phyloP scores from a whole-genome alignment of 2,329 filamentous ascomycete species.

The Colletotrichum lupini region DNA sequence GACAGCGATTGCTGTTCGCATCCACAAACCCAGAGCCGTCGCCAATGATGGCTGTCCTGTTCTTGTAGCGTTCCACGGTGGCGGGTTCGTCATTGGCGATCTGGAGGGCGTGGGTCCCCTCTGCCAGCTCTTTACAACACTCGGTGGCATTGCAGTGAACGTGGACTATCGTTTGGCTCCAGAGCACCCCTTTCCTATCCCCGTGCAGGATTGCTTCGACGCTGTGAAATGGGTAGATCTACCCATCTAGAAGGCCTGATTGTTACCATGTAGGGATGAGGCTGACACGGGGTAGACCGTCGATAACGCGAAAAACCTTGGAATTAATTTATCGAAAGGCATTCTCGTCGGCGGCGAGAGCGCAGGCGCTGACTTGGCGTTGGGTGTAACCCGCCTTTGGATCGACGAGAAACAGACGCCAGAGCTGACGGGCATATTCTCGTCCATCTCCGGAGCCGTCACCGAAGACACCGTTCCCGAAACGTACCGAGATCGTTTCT shows the following conservation, averaged over 20 bases:
- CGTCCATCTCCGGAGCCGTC: slow-evolving; percentile 38
- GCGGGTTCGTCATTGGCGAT: slow-evolving; percentile 42
- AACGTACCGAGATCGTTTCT: slow-evolving; percentile 42
- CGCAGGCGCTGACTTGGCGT: slow-evolving; percentile 43
- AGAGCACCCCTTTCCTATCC: slow-evolving; percentile 43
- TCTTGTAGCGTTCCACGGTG: slow-evolving; percentile 43
- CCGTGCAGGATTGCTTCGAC: slow-evolving; percentile 43
- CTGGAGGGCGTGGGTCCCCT: slow-evolving; percentile 40
- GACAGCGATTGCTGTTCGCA: slow-evolving; percentile 35
- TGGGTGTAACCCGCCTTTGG: slow-evolving; percentile 40
- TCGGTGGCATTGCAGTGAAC: slow-evolving; percentile 43
- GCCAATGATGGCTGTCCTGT: slow-evolving; percentile 38
- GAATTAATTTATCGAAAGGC: slow-evolving; percentile 41
- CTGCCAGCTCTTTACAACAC: slow-evolving; percentile 40
- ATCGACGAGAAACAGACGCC: slow-evolving; percentile 34
- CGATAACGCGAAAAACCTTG: slow-evolving; percentile 36
- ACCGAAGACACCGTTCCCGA: slow-evolving; percentile 40
- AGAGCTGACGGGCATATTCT: slow-evolving; percentile 43
- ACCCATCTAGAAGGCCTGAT: background rate
- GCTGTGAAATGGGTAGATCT: slow-evolving; percentile 40
- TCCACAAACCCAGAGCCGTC: slow-evolving; percentile 38
- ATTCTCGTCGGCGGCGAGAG: slow-evolving; percentile 43
- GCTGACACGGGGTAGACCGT: slow-evolving; percentile 26
- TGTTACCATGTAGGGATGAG: background rate
- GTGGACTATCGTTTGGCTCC: slow-evolving; percentile 44